Evolutionary conservation across 768 basidiomycete species (phyloP), one percentile per base, ranked within the genome.

Genomic region (Mycena rebaudengoi): DNA sequence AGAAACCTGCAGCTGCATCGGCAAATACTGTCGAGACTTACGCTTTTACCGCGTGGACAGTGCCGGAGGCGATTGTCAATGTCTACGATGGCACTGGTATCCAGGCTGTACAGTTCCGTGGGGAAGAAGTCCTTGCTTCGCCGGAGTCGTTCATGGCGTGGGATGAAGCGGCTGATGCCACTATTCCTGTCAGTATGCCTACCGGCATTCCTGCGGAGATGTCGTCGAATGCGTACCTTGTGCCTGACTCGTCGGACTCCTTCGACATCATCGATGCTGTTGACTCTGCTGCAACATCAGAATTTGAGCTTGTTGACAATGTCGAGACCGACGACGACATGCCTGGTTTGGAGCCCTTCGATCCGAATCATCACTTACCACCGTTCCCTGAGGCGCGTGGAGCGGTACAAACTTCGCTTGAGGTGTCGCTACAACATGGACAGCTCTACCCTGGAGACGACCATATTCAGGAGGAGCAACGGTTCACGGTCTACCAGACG

Each of bases 81-180:
- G 53, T 55, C 12, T 49, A 55, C 45, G 53, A 62, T 21, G 8
- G 2, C 0, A 46, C 13, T 0, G 61, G 53, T 1, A 35, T 30
- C 2, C 52, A 55, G 45, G 23, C 37, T 4, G 35, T 62, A 4
- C 3, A 10, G 0, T 62, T 62, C 21, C 25, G 13, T 14, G 61
- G 61, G 0, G 61, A 62, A 26, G 45, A 55, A 2, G 23, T 62
- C 13, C 43, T 57, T 16, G 41, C 43, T 25, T 57, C 55, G 23
- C 55, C 55, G 25, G 55, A 57, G 40, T 5, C 53, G 13, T 35
- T 62, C 0, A 62, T 62, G 61, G 33, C 39, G 1, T 62, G 61
- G 61, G 20, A 20, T 16, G 61, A 62, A 46, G 61, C 39, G 7
- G 30, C 5, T 0, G 45, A 58, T 5, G 21, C 56, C 5, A 33